A percentile compares a stretch with the other conserved stretches of the same genome.
Conservation (phyloP, 257 asterid genomes). For the Mitragyna speciosa region DNA sequence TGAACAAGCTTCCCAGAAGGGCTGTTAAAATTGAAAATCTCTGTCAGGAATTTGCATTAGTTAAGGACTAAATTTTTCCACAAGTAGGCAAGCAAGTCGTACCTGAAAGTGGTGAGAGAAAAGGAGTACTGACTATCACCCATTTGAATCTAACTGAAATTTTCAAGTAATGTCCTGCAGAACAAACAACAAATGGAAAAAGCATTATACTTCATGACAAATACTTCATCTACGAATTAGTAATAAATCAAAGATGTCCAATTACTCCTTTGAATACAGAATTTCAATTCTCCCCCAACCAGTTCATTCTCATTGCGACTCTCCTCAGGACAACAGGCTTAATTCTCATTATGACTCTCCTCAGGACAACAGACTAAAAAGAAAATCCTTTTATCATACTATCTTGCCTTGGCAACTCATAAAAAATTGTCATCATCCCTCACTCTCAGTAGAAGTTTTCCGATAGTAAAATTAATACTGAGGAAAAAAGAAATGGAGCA, state of each 20-base stretch:
- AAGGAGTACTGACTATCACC: conserved; percentile 99
- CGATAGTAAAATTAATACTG: neutral
- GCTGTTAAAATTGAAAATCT: conserved; percentile 35
- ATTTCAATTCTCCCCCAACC: neutral
- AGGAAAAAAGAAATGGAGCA: neutral
- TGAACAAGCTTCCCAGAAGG: conserved; percentile 99
- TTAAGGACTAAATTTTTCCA: neutral
- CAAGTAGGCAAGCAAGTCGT: conserved; percentile 1
- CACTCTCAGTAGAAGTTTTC: neutral
- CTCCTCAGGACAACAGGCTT: neutral
- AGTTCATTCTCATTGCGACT: neutral
- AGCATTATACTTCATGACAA: neutral
- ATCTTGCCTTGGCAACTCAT: neutral
- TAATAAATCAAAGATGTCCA: neutral
- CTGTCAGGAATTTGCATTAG: neutral
- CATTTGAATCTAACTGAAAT: conserved; percentile 35
- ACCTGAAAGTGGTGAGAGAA: conserved; percentile 99
- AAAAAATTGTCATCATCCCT: neutral
- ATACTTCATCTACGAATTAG: neutral
- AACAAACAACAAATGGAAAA: neutral
- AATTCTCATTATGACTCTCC: neutral
- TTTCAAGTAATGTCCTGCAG: conserved; percentile 12
- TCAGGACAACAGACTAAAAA: neutral
- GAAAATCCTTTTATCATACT: neutral
- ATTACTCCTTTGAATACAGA: neutral